These are phyloP conservation scores for Podaxis pistillaris DNA, from an alignment of 768 basidiomycete species.

Conservation along the genomic window DNA sequence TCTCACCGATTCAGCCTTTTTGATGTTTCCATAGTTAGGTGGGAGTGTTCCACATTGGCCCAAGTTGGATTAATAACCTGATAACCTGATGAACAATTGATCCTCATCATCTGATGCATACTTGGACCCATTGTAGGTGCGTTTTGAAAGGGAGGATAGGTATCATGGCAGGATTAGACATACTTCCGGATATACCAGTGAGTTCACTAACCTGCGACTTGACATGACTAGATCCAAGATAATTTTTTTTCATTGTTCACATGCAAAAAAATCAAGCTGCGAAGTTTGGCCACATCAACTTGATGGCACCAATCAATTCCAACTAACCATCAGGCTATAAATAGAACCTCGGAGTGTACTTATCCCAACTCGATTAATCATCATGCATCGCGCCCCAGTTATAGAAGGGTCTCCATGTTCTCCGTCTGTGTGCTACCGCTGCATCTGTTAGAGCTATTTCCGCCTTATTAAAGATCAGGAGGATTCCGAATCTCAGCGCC, in stretches of 20 bases:
- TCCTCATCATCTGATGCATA: neutral
- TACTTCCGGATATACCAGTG: neutral
- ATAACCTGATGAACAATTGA: too few species aligned
- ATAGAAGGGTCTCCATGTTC: neutral
- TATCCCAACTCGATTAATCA: neutral
- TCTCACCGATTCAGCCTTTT: neutral
- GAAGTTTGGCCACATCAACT: too few species aligned
- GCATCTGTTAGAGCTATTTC: neutral
- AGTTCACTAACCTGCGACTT: neutral
- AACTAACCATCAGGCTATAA: neutral
- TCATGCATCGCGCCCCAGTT: neutral
- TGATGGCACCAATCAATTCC: neutral
- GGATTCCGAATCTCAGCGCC: neutral
- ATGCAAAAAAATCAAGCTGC: neutral
- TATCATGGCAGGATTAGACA: neutral
- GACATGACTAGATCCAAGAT: neutral
- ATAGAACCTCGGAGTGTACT: neutral
- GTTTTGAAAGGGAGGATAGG: neutral
- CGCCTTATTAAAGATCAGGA: neutral
- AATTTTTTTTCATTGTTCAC: neutral
- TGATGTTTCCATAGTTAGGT: neutral
- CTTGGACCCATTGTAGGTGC: neutral
- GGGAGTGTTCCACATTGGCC: neutral
- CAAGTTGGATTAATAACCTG: too few species aligned
- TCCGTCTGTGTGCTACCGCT: neutral